A percentile compares a stretch with the other conserved stretches of the same genome.
phyloP scores from a whole-genome alignment of 1,284 basidiomycete genomes.

The Vanrija sp. region DNA sequence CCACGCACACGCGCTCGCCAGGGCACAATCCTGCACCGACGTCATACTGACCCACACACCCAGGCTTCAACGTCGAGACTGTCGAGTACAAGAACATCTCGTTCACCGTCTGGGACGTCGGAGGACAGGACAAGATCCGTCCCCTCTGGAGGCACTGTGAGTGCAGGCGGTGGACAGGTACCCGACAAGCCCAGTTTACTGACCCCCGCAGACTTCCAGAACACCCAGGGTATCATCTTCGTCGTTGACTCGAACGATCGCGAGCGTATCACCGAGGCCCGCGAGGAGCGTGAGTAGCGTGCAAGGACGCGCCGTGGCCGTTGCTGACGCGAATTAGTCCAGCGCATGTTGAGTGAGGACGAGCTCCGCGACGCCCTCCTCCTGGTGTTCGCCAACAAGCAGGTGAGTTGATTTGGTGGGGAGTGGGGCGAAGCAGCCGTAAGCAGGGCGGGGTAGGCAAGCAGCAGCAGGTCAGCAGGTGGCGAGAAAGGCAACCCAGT shows the following conservation, averaged over 20 bases:
- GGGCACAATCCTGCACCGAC: too few relatives aligned
- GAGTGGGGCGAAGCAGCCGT: too few relatives aligned
- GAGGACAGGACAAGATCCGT: slow-evolving; percentile 97
- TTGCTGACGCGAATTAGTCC: slow-evolving; percentile 52
- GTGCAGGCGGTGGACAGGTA: too few relatives aligned
- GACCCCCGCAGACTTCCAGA: slow-evolving; percentile 86
- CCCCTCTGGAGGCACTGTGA: slow-evolving; percentile 84
- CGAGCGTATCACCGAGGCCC: slow-evolving; percentile 98
- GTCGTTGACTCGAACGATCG: slow-evolving; percentile 99
- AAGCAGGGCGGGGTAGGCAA: not conserved
- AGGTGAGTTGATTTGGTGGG: slow-evolving; percentile 50
- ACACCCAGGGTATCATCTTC: slow-evolving; percentile 99
- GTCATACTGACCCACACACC: too few relatives aligned
- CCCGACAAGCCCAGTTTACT: too few relatives aligned
- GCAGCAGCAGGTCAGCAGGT: not conserved
- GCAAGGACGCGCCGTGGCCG: not conserved
- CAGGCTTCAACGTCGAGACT: slow-evolving; percentile 94
- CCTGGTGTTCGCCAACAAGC: slow-evolving; percentile 99
- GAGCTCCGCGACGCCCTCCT: slow-evolving; percentile 98
- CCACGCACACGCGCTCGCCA: too few relatives aligned
- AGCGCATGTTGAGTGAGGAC: slow-evolving; percentile 99
- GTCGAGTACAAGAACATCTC: slow-evolving; percentile 99
- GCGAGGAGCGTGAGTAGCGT: slow-evolving; percentile 71
- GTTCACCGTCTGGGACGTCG: slow-evolving; percentile 99
- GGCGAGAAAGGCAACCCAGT: too few relatives aligned